These are phyloP conservation scores for Acacia concinna DNA, from an alignment of 331 rosid genomes.

Conservation along the genomic window DNA sequence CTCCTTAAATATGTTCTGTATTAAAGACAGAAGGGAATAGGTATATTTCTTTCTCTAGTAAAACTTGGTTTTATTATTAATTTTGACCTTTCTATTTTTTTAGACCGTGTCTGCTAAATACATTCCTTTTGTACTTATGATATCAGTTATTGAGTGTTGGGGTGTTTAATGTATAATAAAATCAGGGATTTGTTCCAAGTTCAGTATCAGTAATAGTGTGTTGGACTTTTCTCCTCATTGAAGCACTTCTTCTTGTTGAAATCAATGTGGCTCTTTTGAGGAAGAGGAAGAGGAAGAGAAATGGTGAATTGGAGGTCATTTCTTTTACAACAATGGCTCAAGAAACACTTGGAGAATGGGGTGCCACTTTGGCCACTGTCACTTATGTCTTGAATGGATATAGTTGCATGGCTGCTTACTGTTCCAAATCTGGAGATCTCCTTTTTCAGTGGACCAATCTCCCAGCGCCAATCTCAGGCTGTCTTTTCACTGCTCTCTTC, in stretches of 20 bases:
- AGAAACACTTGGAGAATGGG: slow-evolving; percentile 71
- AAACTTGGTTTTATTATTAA: not conserved
- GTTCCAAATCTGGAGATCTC: slow-evolving; percentile 73
- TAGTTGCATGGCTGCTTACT: slow-evolving; percentile 61
- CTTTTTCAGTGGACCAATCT: slow-evolving; percentile 56
- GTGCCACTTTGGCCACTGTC: slow-evolving; percentile 59
- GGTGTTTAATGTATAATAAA: slow-evolving; percentile 3
- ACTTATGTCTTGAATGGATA: slow-evolving; percentile 65
- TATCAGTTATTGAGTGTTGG: not conserved
- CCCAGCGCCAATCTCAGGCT: slow-evolving; percentile 61
- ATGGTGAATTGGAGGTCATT: slow-evolving; percentile 54
- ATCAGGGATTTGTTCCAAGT: slow-evolving; percentile 73
- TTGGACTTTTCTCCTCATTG: slow-evolving; percentile 69
- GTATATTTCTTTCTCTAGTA: too few species aligned
- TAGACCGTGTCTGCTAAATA: not conserved
- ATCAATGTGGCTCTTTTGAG: slow-evolving; percentile 62
- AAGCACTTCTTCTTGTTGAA: slow-evolving; percentile 67
- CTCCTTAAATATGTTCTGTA: too few species aligned
- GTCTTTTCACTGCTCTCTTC: slow-evolving; percentile 55
- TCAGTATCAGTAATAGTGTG: slow-evolving; percentile 59
- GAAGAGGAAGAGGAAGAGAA: slow-evolving; percentile 37
- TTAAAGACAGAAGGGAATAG: too few species aligned
- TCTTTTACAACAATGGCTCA: slow-evolving; percentile 79
- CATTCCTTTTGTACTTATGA: not conserved
- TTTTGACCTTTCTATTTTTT: not conserved